Percentiles rank a stretch among this genome's conserved stretches.
These are phyloP conservation scores for Pleurotus citrinopileatus DNA, from an alignment of 768 basidiomycete species.

Conservation along the genomic window DNA sequence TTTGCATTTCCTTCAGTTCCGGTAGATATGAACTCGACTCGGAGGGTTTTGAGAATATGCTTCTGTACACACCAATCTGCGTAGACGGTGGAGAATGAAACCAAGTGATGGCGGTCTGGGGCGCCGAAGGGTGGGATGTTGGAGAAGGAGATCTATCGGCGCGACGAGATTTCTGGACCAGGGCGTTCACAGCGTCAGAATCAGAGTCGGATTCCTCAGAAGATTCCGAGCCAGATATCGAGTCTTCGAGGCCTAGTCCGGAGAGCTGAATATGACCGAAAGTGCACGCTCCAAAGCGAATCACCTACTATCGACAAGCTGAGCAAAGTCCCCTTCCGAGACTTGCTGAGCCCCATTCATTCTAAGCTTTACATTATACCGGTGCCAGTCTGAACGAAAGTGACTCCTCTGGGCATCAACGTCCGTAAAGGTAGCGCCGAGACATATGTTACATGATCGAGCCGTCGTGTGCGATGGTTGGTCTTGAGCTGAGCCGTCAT, in stretches of 20 bases:
- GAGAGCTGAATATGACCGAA: not conserved
- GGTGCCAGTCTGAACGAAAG: constrained; percentile 96
- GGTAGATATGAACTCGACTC: constrained; percentile 49
- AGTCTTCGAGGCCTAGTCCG: constrained; percentile 71
- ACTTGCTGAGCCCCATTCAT: constrained; percentile 62
- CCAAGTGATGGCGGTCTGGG: constrained; percentile 78
- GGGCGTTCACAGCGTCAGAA: constrained; percentile 63
- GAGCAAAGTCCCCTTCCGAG: constrained; percentile 67
- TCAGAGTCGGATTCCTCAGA: constrained; percentile 50
- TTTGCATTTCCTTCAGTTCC: constrained; percentile 67
- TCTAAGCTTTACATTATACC: constrained; percentile 90
- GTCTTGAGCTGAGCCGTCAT: constrained; percentile 28
- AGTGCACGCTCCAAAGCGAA: not conserved
- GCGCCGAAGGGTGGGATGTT: constrained; percentile 23
- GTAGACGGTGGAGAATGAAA: constrained; percentile 86
- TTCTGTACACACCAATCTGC: constrained; percentile 86
- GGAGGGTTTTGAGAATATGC: constrained; percentile 58
- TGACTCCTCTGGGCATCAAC: constrained; percentile 84
- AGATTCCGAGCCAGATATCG: constrained; percentile 89
- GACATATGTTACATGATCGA: constrained; percentile 70
- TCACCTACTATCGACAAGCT: constrained; percentile 75
- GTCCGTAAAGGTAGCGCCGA: constrained; percentile 63
- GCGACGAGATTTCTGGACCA: constrained; percentile 60
- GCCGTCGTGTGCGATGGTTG: constrained; percentile 37
- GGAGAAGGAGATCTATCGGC: constrained; percentile 46